Base-by-base conservation (phyloP, 2,329 filamentous ascomycete species). In the Colletotrichum orchidophilum region DNA sequence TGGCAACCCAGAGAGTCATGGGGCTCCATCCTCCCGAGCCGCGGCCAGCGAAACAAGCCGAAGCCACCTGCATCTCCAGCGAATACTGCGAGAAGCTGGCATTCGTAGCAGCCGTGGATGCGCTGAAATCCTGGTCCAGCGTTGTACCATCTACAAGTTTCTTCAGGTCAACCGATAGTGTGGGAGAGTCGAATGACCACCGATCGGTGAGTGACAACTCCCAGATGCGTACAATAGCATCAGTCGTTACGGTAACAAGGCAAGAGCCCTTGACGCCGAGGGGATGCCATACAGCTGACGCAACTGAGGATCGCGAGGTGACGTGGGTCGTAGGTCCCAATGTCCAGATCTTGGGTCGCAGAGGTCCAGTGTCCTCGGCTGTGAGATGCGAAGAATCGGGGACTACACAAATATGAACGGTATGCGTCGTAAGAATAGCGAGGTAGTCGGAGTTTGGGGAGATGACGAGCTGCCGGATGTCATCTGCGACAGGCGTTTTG, bases 1-100 rank as follows among this genome's bases (percentile, higher is more conserved):
- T 99, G n/a, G 95, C 95, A 62, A 98, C 85, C 94, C 96, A 99
- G 12, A 99, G 86, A 0, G 96, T 98, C 93, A 98, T 98, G 11
- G 95, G 91, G 8, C 95, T 93, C 96, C 96, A 99, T 64, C 95
- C 95, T 15, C 95, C 96, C 7, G 89, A 88, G 42, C 85, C 86
- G 73, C 87, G 86, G 13, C 84, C 84, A 42, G 87, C 85, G 83
- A 99, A 99, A 79, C 91, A 94, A 61, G 95, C 95, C 2, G 95
- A 92, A 4, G 95, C 94, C 26, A 97, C 94, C 78, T 98, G 94
- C 92, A 99, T 97, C 79, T 98, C 95, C 70, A 97, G 92, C 1
- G 90, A 90, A 79, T 98, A 95, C 0, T 95, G 93, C 1, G 95
- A 97, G 77, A 97, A 98, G 11, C 91, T 92, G 75, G 93, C 94